phyloP scores from a whole-genome alignment of 169 alveolate genomes.

The Fabrea salina region DNA sequence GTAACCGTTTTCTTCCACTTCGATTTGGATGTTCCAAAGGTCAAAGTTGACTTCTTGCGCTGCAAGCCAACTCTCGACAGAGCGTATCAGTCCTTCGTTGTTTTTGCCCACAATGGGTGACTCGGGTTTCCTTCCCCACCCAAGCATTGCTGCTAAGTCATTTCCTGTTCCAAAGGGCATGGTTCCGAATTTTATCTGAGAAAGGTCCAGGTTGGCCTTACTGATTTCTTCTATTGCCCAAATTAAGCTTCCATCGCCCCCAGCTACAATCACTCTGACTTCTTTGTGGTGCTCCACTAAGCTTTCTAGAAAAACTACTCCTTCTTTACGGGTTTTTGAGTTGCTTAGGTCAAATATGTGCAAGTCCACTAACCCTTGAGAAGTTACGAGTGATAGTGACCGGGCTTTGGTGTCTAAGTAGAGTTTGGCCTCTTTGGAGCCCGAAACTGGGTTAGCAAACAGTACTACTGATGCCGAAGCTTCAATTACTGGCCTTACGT shows the following conservation, averaged over 20 bases:
- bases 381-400: not conserved
- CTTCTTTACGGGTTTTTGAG: not conserved
- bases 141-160: slow-evolving; percentile 91
- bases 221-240: slow-evolving; percentile 90
- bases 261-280: slow-evolving; percentile 86
- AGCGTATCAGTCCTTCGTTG: slow-evolving; percentile 46
- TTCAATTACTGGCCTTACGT: no score
- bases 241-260: slow-evolving; percentile 96
- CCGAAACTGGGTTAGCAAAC: not conserved
- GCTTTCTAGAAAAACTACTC: not conserved
- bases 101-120: not conserved
- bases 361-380: not conserved
- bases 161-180: slow-evolving; percentile 96
- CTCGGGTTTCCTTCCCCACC: slow-evolving; percentile 69
- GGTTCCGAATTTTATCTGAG: slow-evolving; percentile 78
- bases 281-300: not conserved
- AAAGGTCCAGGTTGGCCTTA: slow-evolving; percentile 65
- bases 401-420: not conserved
- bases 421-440: not conserved
- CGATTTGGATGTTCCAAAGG: slow-evolving; percentile 83
- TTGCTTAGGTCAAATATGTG: not conserved
- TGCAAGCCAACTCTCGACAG: slow-evolving; percentile 63
- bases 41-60: slow-evolving; percentile 83
- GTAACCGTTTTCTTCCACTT: slow-evolving; percentile 81
- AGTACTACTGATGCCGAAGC: not conserved